Percentiles rank a stretch among this genome's conserved stretches.
Evolutionary conservation across 768 basidiomycete species (phyloP).

Genomic region (Suillus discolor): DNA sequence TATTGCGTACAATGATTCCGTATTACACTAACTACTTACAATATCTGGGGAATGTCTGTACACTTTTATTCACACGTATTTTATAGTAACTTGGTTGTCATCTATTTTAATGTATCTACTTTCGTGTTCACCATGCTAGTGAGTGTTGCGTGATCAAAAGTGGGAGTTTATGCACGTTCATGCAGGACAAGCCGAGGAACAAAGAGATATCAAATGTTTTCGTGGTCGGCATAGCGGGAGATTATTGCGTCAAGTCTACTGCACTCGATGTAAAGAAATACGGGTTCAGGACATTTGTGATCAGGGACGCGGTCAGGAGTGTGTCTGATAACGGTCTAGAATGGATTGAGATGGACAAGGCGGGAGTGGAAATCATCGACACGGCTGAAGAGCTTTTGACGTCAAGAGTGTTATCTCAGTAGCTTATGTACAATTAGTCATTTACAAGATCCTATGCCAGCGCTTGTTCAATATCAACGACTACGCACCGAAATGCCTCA

Average conservation of each 20-base stretch:
- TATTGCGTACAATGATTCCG: background rate
- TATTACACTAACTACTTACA: background rate
- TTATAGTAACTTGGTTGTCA: too few relatives aligned
- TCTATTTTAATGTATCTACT: too few relatives aligned
- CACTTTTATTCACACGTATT: too few relatives aligned
- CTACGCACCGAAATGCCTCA: background rate
- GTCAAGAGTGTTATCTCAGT: conserved; percentile 2
- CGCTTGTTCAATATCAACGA: background rate
- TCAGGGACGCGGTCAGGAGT: too few relatives aligned
- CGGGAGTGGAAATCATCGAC: conserved; percentile 35
- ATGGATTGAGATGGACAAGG: too few relatives aligned
- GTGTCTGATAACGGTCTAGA: too few relatives aligned
- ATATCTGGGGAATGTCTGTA: too few relatives aligned
- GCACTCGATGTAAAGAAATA: conserved; percentile 53
- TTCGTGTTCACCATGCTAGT: too few relatives aligned
- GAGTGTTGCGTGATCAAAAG: too few relatives aligned
- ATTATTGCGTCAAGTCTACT: conserved; percentile 72
- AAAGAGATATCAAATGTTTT: conserved; percentile 58
- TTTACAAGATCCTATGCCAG: background rate
- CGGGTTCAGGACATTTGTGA: conserved; percentile 52
- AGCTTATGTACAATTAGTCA: background rate
- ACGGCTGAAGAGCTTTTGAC: conserved; percentile 27
- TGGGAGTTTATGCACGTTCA: too few relatives aligned
- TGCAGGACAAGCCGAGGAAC: conserved; percentile 39
- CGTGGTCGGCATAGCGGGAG: conserved; percentile 71